phyloP scores from a whole-genome alignment of 495 filamentous ascomycete species.

The Parmelia sp. region DNA sequence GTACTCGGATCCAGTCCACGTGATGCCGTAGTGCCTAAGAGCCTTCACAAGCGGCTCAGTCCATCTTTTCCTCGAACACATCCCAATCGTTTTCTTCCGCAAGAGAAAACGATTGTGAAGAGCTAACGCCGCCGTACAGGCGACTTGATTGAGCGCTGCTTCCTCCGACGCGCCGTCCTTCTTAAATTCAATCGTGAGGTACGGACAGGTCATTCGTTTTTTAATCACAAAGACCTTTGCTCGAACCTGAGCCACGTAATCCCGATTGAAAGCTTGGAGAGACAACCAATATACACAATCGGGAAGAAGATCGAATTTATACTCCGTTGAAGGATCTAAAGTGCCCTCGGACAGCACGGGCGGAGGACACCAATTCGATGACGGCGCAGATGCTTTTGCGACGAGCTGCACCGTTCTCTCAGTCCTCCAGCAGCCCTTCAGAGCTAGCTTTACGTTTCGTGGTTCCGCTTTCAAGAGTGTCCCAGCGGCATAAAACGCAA shows the following conservation, averaged over 20 bases:
- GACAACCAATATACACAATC: conserved; percentile 17
- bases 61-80: background rate
- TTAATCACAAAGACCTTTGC: background rate
- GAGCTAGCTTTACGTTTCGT: too few species aligned
- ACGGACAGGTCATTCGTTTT: conserved; percentile 1
- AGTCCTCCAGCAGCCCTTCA: background rate
- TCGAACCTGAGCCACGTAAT: background rate
- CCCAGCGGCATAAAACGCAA: conserved; percentile 2
- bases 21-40: conserved; percentile 13
- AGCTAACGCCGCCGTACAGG: background rate
- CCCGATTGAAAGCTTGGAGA: background rate
- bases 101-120: conserved; percentile 14
- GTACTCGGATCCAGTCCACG: background rate
- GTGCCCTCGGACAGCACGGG: background rate
- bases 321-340: background rate
- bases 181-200: conserved; percentile 14
- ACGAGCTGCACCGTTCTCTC: background rate
- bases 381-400: background rate
- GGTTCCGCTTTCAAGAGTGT: background rate
- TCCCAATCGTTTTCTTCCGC: background rate
- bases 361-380: background rate
- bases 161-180: background rate
- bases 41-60: background rate
- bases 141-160: conserved; percentile 4
- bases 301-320: conserved; percentile 13